These are phyloP conservation scores for Cystofilobasidium ferigula DNA, from an alignment of 768 basidiomycete species.

Conservation along the genomic window DNA sequence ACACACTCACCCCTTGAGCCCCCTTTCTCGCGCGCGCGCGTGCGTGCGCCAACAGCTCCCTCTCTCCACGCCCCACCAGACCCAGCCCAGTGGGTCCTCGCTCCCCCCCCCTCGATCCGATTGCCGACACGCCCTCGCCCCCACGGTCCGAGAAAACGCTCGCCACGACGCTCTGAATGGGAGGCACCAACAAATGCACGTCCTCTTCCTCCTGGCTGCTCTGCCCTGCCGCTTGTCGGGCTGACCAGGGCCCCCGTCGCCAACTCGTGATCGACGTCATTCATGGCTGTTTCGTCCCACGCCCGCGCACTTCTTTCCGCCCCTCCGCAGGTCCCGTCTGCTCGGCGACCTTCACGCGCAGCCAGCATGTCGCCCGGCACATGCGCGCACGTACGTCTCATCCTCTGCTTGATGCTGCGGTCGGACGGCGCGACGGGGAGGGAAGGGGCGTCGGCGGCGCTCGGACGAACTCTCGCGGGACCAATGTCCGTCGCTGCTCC, in stretches of 20 bases:
- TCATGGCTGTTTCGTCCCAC: neutral
- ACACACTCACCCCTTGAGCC: no score
- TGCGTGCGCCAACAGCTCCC: no score
- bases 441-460: no score
- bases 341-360: constrained; percentile 73
- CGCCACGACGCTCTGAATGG: no score
- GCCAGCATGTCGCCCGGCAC: constrained; percentile 68
- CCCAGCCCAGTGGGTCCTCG: neutral
- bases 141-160: neutral
- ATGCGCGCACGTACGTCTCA: constrained; percentile 53
- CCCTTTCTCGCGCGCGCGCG: no score
- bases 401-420: constrained; percentile 37
- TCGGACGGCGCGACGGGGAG: no score
- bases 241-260: no score
- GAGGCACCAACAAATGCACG: constrained; percentile 1
- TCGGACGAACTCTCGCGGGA: no score
- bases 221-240: no score
- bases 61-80: no score
- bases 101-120: neutral
- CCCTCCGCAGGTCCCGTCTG: constrained; percentile 52
- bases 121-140: neutral
- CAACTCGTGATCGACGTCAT: no score
- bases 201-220: neutral
- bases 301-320: neutral
- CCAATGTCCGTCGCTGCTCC: no score